phyloP scores from a whole-genome alignment of 495 filamentous ascomycete genomes.

The Sphaerosporella brunnea region DNA sequence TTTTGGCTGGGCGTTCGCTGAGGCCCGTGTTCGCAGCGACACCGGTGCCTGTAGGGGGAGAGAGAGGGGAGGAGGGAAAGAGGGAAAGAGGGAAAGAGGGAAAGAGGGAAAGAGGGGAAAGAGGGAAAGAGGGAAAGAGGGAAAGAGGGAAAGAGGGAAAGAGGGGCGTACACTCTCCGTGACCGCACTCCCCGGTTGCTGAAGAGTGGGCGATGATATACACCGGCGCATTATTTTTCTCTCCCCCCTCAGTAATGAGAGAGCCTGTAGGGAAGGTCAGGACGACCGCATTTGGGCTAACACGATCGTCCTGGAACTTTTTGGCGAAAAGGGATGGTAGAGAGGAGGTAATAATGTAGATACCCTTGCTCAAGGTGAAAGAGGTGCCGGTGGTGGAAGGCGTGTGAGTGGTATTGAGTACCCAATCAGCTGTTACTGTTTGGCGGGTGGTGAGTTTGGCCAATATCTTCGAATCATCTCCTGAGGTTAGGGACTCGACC shows the following conservation, averaged over 20 bases:
- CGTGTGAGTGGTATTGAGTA: constrained; percentile 3
- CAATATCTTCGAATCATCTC: not conserved
- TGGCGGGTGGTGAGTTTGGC: constrained; percentile 13
- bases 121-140: no score
- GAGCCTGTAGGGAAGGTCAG: constrained; percentile 9
- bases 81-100: no score
- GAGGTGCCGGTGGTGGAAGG: constrained; percentile 3
- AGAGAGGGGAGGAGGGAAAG: no score
- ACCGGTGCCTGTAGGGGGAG: no score
- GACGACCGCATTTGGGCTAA: constrained; percentile 13
- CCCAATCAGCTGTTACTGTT: constrained; percentile 11
- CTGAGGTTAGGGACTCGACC: constrained; percentile 24
- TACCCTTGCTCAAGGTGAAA: constrained; percentile 1
- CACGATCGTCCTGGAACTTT: constrained; percentile 17
- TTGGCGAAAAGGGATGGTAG: constrained; percentile 10
- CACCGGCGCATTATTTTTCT: constrained; percentile 7
- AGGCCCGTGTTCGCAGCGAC: no score
- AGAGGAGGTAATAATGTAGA: constrained; percentile 3
- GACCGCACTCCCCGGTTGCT: constrained; percentile 17
- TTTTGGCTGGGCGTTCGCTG: no score
- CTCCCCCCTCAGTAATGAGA: not conserved
- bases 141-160: not conserved
- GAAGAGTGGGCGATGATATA: constrained; percentile 13
- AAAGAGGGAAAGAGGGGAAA: no score
- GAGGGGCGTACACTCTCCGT: not conserved